Evolutionary conservation across 2,329 filamentous ascomycete genomes (phyloP), one percentile per base, ranked within the genome.

Genomic region (Ambrosiella beaveri): DNA sequence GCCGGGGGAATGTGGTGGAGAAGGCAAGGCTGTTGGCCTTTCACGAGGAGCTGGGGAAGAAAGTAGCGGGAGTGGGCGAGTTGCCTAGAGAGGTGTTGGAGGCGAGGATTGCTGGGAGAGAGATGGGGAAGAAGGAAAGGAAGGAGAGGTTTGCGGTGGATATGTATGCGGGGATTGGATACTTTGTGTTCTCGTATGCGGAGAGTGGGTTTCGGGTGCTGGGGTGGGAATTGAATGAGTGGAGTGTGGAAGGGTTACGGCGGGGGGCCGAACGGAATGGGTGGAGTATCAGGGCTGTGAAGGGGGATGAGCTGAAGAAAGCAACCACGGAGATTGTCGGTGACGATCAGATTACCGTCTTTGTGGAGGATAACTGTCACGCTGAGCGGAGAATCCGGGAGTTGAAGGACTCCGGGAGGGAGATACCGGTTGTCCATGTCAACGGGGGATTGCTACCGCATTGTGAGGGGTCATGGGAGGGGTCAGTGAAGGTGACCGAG

Each of bases 111-210:
- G 3, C 44, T 13, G n/a, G n/a, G 44, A 47, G 44, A 5, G n/a
- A 17, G 2, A 7, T 47, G 17, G 9, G 7, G 17, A 47, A 17
- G 27, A 19, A 35, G 37, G 12, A 17, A 0, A 19, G 37, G 15
- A 1, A 19, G 27, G 37, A 19, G 39, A 60, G 8, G 4, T 58
- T 53, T 40, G 80, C 84, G 0, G 78, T 94, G 0, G 91, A 97
- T 68, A 72, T 97, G 61, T 96, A 95, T 71, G 88, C 86, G 0
- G 91, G 91, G 0, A 95, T 96, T 63, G 91, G 91, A 4, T 96
- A 96, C 70, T 96, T 97, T 70, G 80, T 85, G 2, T 95, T 96
- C 66, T 86, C 81, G 38, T 96, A 95, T 69, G 77, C 83, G 6
- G 75, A 73, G 60, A 78, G 84, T 15, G 88, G 88, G 0, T 72